Percentiles rank a stretch among this genome's conserved stretches.
phyloP scores from a whole-genome alignment of 2,329 filamentous ascomycete species.

The Harringtonia aguacate region DNA sequence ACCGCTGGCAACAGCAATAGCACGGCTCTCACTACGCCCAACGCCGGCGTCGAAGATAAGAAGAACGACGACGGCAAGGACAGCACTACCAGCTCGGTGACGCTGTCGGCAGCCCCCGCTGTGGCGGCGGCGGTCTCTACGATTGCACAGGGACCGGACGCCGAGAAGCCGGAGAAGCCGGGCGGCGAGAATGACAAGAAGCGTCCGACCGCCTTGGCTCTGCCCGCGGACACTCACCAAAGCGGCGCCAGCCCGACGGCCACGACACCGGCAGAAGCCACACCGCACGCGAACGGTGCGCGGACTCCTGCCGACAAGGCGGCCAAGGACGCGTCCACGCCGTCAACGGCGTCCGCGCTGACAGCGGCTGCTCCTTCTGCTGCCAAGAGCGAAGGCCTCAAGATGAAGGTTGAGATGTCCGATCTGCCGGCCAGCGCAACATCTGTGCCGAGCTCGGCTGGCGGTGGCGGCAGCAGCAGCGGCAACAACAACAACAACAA shows the following conservation, averaged over 20 bases:
- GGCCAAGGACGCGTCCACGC: conserved; percentile 32
- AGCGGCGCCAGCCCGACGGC: too few relatives aligned
- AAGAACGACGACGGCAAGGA: neutral
- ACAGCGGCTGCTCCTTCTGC: conserved; percentile 11
- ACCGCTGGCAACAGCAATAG: neutral
- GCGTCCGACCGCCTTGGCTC: conserved; percentile 39
- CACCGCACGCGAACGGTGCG: conserved; percentile 17
- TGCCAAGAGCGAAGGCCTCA: neutral
- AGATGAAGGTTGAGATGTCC: neutral
- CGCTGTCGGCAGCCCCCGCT: neutral
- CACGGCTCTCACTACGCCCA: neutral
- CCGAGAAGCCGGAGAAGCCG: too few relatives aligned
- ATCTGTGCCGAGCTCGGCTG: too few relatives aligned
- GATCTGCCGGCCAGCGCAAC: neutral
- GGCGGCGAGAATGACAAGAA: conserved; percentile 44
- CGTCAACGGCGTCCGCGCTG: conserved; percentile 8
- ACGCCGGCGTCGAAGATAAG: neutral
- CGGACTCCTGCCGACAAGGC: conserved; percentile 30
- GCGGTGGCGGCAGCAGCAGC: too few relatives aligned
- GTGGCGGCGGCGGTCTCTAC: neutral
- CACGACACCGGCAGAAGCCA: conserved; percentile 21
- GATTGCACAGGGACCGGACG: conserved; percentile 5
- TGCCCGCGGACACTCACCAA: neutral
- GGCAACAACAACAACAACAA: too few relatives aligned
- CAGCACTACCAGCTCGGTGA: neutral